Base-by-base conservation (phyloP, 345 rosid species). In the Bruguiera parviflora region DNA sequence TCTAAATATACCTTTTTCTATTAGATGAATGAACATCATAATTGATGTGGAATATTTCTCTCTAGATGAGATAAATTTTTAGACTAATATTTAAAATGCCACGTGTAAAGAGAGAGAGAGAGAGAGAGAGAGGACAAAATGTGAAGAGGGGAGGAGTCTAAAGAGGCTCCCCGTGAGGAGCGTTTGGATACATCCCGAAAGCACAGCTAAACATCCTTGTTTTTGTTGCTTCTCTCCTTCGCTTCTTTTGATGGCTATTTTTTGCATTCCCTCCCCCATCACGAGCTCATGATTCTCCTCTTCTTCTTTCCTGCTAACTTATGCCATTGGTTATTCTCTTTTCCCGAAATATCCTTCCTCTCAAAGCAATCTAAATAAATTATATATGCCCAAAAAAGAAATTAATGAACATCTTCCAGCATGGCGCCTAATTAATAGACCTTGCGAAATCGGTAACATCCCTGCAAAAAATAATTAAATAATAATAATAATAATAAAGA, bases 131-230 rank as follows among this genome's bases (percentile, higher is more conserved):
- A 20, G 6, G 84, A 78, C 78, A 81, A 75, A 76, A 68, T 61
- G 66, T 64, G 75, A 78, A 39, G 72, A 22, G 63, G 49, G 32
- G 59, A 65, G 65, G 69, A 53, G 58, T 55, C 46, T 24, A 52
- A 47, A 35, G 58, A 69, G 29, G 13, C 10, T 70, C 73, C 89
- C 86, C 90, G 90, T 86, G 90, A 86, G 88, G 84, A 66, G 76
- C 71, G 69, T 75, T 83, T 83, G 85, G 86, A 82, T 67, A 63
- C 83, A 81, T 82, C 78, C 88, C 69, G 76, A 81, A 65, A 8
- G 57, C 81, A 73, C 81, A 75, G 71, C 75, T 53, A 61, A 72
- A 73, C 77, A 79, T 70, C 71, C 37, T 64, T 21, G 28, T 56
- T 27, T 73, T 75, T 79, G 77, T 75, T 79, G 61, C 65, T 75